Evolutionary conservation across 1,284 basidiomycete genomes (phyloP).

Genomic region (Apiotrichum veenhuisii): DNA sequence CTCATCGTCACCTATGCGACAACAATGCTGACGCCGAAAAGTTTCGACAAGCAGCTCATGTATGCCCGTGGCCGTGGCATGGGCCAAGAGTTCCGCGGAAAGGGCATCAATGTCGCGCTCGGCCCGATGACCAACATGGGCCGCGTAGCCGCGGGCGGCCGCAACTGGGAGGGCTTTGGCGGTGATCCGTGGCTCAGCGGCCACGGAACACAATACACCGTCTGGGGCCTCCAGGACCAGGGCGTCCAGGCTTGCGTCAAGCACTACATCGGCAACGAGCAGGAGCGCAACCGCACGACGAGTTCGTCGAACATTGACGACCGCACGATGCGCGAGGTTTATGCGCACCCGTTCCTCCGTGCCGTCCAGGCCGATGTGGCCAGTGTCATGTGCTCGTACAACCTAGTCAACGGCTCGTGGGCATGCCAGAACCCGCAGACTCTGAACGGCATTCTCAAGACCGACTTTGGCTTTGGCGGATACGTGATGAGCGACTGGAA

Average conservation of each 20-base stretch:
- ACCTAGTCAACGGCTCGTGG: conserved; percentile 59
- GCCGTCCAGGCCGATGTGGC: conserved; percentile 67
- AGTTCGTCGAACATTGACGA: conserved; percentile 25
- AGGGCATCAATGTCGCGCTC: conserved; percentile 71
- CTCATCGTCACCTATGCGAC: no score
- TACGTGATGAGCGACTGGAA: conserved; percentile 40
- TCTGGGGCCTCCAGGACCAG: conserved; percentile 66
- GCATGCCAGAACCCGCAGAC: conserved; percentile 61
- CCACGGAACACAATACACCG: conserved; percentile 66
- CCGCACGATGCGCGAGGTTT: conserved; percentile 28
- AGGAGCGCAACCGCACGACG: conserved; percentile 26
- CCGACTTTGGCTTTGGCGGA: conserved; percentile 62
- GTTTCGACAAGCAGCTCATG: conserved; percentile 63
- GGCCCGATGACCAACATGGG: conserved; percentile 55
- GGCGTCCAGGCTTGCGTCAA: conserved; percentile 58
- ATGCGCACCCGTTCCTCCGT: conserved; percentile 55
- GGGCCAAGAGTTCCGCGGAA: conserved; percentile 71
- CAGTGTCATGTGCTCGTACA: conserved; percentile 71
- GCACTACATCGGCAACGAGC: conserved; percentile 30
- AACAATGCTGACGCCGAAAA: no score
- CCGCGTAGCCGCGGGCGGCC: conserved; percentile 61
- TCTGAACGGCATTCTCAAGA: conserved; percentile 68
- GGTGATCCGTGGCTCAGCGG: conserved; percentile 62
- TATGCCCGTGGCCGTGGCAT: conserved; percentile 70
- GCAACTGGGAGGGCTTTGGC: conserved; percentile 84